Evolutionary conservation across 805 yeast species (phyloP).

Genomic region (Sungouiella thailandica): DNA sequence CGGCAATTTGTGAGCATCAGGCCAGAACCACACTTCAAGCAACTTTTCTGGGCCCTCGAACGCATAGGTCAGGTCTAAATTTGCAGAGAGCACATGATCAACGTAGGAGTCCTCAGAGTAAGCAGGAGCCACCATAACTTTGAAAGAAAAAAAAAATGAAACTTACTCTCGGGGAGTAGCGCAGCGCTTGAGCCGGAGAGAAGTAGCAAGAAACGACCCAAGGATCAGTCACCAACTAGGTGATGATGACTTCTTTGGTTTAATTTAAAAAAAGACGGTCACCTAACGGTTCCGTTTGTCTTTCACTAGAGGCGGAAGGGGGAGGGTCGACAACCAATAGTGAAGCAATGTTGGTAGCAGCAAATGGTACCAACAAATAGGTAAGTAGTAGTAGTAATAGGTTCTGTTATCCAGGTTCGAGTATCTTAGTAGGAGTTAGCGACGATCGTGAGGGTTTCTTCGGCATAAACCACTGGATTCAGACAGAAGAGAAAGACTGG

Average conservation of each 20-base stretch:
- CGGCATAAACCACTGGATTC: conserved; percentile 32
- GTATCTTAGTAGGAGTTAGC: conserved; percentile 23
- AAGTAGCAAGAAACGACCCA: conserved; percentile 47
- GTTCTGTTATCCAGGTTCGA: conserved; percentile 42
- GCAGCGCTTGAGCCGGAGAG: conserved; percentile 37
- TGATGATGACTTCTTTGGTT: conserved; percentile 13
- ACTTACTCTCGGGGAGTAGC: conserved; percentile 33
- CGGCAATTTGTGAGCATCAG: conserved; percentile 39
- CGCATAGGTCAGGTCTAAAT: conserved; percentile 83
- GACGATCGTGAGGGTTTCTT: conserved; percentile 41
- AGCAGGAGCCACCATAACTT: conserved; percentile 39
- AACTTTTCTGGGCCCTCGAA: conserved; percentile 97
- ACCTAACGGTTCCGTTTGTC: no score
- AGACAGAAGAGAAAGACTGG: neutral
- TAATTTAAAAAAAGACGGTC: no score
- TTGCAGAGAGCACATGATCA: conserved; percentile 74
- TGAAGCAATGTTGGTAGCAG: conserved; percentile 19
- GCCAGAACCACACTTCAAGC: conserved; percentile 83
- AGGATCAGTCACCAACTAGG: neutral
- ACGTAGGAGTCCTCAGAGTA: conserved; percentile 46
- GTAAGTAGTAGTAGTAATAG: conserved; percentile 1
- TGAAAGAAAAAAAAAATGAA: conserved; percentile 33
- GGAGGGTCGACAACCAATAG: conserved; percentile 33
- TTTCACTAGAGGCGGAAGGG: conserved; percentile 27
- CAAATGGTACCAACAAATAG: conserved; percentile 7